phyloP scores from a whole-genome alignment of 2,329 filamentous ascomycete species.

The Helminthosporium solani region DNA sequence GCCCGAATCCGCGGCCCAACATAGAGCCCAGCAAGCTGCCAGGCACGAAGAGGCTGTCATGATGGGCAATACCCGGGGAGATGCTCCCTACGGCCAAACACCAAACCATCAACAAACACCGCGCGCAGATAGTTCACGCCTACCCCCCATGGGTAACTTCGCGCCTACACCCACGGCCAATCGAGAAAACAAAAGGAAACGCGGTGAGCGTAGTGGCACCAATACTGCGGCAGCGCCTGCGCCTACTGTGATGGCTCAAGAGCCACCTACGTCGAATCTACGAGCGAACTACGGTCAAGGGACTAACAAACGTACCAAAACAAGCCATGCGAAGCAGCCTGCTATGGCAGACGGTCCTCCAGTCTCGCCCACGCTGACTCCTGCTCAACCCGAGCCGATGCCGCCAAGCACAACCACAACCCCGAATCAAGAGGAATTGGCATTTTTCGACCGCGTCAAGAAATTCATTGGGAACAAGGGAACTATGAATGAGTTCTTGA shows the following conservation, averaged over 20 bases:
- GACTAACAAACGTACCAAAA: slow-evolving; percentile 61
- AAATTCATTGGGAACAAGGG: slow-evolving; percentile 93
- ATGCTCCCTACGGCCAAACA: slow-evolving; percentile 47
- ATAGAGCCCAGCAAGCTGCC: slow-evolving; percentile 56
- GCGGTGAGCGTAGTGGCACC: slow-evolving; percentile 61
- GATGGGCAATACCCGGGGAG: slow-evolving; percentile 63
- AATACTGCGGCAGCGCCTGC: slow-evolving; percentile 46
- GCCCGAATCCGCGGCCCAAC: slow-evolving; percentile 77
- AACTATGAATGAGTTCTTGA: slow-evolving; percentile 92
- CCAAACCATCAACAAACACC: slow-evolving; percentile 53
- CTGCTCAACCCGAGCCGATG: slow-evolving; percentile 82
- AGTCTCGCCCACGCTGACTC: slow-evolving; percentile 84
- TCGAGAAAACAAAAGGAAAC: slow-evolving; percentile 85
- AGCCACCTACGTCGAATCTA: slow-evolving; percentile 35
- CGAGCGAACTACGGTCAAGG: slow-evolving; percentile 31
- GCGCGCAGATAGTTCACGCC: slow-evolving; percentile 48
- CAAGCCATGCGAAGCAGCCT: slow-evolving; percentile 61
- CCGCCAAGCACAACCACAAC: slow-evolving; percentile 71
- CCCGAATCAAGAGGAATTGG: slow-evolving; percentile 81
- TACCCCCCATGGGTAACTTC: slow-evolving; percentile 95
- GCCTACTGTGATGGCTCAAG: slow-evolving; percentile 34
- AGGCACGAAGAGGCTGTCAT: slow-evolving; percentile 68
- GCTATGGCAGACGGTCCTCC: slow-evolving; percentile 58
- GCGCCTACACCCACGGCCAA: slow-evolving; percentile 78
- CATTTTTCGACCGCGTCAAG: slow-evolving; percentile 95